A percentile compares a stretch with the other conserved stretches of the same genome.
These are phyloP conservation scores for Gloeostereum incarnatum DNA, from an alignment of 768 basidiomycete genomes.

Conservation along the genomic window DNA sequence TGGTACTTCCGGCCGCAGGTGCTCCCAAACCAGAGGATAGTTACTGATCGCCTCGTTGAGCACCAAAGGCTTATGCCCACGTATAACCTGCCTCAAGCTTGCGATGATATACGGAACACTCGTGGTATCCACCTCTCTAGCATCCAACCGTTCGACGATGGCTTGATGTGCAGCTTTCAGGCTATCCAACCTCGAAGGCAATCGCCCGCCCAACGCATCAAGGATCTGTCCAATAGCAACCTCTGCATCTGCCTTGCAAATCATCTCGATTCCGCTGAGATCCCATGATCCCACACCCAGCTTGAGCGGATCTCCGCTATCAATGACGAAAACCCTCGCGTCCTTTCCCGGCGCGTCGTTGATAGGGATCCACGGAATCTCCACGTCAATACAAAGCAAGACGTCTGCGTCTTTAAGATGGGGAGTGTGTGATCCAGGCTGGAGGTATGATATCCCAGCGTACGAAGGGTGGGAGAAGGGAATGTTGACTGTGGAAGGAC, in stretches of 20 bases:
- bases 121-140: no score
- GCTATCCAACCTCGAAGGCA: no score
- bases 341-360: constrained; percentile 30
- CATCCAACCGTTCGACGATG: no score
- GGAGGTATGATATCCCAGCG: constrained; percentile 42
- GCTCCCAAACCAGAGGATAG: constrained; percentile 43
- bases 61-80: constrained; percentile 27
- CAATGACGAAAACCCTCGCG: constrained; percentile 50
- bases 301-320: constrained; percentile 55
- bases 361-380: constrained; percentile 55
- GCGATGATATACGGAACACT: constrained; percentile 42
- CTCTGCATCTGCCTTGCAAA: constrained; percentile 48
- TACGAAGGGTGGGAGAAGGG: constrained; percentile 49
- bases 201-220: constrained; percentile 20
- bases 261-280: constrained; percentile 39
- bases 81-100: constrained; percentile 34
- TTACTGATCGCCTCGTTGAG: constrained; percentile 61
- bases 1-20: constrained; percentile 41
- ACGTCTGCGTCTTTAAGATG: constrained; percentile 49
- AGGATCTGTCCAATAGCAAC: constrained; percentile 41
- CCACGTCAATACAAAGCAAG: constrained; percentile 55
- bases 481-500: constrained; percentile 41
- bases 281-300: constrained; percentile 38
- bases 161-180: no score
- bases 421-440: constrained; percentile 30